A percentile compares a stretch with the other conserved stretches of the same genome.
These are phyloP conservation scores for Coniochaeta prunicola DNA, from an alignment of 2,329 filamentous ascomycete species.

Conservation along the genomic window DNA sequence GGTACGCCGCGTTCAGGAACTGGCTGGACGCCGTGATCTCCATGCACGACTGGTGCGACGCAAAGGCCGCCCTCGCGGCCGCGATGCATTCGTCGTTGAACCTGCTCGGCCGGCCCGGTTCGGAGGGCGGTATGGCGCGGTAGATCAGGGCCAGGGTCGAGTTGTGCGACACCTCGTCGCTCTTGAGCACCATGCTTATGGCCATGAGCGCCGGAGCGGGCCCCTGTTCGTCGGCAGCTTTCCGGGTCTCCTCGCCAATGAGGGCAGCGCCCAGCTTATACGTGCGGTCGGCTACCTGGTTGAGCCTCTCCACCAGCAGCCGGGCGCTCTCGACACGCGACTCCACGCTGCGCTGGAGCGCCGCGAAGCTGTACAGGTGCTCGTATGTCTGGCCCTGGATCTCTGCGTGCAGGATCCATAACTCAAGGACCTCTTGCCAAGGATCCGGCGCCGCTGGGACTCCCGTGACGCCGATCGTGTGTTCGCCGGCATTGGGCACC, in stretches of 20 bases:
- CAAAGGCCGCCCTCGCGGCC: slow-evolving; percentile 40
- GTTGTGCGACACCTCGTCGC: slow-evolving; percentile 39
- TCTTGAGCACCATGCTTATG: slow-evolving; percentile 35
- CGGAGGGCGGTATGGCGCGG: slow-evolving; percentile 39
- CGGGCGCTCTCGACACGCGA: slow-evolving; percentile 32
- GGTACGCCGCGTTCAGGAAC: slow-evolving; percentile 37
- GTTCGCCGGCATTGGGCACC: background rate
- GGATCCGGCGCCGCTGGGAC: slow-evolving; percentile 18
- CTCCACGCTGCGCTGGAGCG: slow-evolving; percentile 30
- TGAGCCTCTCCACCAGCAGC: slow-evolving; percentile 29
- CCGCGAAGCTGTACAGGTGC: slow-evolving; percentile 43
- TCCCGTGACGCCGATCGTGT: slow-evolving; percentile 17
- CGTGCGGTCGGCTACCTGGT: slow-evolving; percentile 26
- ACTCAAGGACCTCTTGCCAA: slow-evolving; percentile 38
- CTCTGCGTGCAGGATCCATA: slow-evolving; percentile 48
- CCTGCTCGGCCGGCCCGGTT: slow-evolving; percentile 29
- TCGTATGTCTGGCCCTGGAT: slow-evolving; percentile 55
- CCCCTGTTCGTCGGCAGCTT: slow-evolving; percentile 6
- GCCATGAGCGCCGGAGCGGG: slow-evolving; percentile 26
- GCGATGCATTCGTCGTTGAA: slow-evolving; percentile 43
- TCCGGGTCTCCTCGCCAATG: slow-evolving; percentile 8
- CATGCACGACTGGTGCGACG: slow-evolving; percentile 37
- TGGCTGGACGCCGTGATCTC: slow-evolving; percentile 30
- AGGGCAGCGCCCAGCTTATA: slow-evolving; percentile 15
- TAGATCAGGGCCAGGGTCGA: slow-evolving; percentile 45